These are phyloP conservation scores for Trichoderma koningii DNA, from an alignment of 2,329 filamentous ascomycete species.

Conservation along the genomic window DNA sequence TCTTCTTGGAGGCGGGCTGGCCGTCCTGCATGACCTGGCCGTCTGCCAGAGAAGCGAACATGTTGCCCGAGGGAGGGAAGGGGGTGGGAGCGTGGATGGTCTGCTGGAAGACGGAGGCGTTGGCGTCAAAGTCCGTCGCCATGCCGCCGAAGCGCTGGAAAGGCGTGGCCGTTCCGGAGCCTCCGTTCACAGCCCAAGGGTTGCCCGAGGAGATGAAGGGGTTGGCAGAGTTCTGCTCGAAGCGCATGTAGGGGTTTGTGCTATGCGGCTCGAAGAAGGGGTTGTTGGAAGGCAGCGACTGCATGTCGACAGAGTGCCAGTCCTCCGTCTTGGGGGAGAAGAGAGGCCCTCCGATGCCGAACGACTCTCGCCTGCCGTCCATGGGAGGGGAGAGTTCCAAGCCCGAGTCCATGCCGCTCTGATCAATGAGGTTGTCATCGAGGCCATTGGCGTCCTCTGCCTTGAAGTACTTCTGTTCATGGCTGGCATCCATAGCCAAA, in stretches of 20 bases:
- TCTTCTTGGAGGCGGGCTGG: conserved; percentile 58
- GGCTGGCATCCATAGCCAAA: conserved; percentile 56
- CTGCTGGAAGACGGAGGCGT: conserved; percentile 55
- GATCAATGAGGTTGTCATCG: conserved; percentile 63
- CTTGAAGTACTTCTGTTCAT: conserved; percentile 59
- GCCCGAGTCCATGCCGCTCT: conserved; percentile 60
- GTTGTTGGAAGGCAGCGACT: conserved; percentile 64
- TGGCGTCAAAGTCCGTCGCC: conserved; percentile 57
- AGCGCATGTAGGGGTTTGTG: conserved; percentile 63
- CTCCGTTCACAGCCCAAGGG: conserved; percentile 65
- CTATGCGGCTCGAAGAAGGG: conserved; percentile 61
- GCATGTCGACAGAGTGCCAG: conserved; percentile 67
- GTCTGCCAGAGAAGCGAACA: conserved; percentile 56
- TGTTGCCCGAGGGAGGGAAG: conserved; percentile 56
- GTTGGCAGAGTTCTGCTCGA: conserved; percentile 54
- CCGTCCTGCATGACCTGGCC: conserved; percentile 56
- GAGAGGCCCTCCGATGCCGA: conserved; percentile 56
- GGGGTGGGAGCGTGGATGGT: conserved; percentile 56
- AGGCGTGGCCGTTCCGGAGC: conserved; percentile 72
- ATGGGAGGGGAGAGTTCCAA: conserved; percentile 65
- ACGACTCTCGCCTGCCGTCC: conserved; percentile 65
- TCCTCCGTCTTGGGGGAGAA: conserved; percentile 67
- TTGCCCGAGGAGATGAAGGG: conserved; percentile 45
- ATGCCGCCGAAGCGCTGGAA: conserved; percentile 66
- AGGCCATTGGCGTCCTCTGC: conserved; percentile 64